These are phyloP conservation scores for Barnettozyma vustinii DNA, from an alignment of 805 yeast genomes.

Conservation along the genomic window DNA sequence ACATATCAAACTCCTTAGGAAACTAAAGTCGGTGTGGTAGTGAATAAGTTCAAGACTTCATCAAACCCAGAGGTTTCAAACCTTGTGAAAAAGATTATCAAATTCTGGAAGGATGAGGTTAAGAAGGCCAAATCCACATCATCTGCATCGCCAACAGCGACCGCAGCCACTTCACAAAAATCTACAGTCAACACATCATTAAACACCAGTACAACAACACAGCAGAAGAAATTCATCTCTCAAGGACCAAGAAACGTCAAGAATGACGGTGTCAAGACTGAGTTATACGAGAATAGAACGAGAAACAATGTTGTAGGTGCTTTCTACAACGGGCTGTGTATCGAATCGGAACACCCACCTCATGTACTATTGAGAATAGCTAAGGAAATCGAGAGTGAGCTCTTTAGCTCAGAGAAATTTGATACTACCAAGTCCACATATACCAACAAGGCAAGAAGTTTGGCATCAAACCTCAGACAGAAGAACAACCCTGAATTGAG, in stretches of 20 bases:
- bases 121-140: constrained; percentile 30
- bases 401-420: constrained; percentile 54
- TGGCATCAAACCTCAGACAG: constrained; percentile 82
- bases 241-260: constrained; percentile 68
- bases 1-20: constrained; percentile 35
- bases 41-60: constrained; percentile 76
- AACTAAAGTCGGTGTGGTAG: constrained; percentile 96
- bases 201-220: constrained; percentile 2
- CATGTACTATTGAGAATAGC: constrained; percentile 56
- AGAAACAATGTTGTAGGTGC: constrained; percentile 83
- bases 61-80: constrained; percentile 59
- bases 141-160: constrained; percentile 11
- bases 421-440: constrained; percentile 51
- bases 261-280: constrained; percentile 72
- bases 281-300: constrained; percentile 66
- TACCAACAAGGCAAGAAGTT: constrained; percentile 77
- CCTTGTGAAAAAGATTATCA: constrained; percentile 77
- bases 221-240: constrained; percentile 37
- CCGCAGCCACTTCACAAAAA: constrained; percentile 9
- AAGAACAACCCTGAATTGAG: constrained; percentile 86
- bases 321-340: constrained; percentile 82
- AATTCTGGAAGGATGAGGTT: constrained; percentile 87
- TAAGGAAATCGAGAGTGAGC: constrained; percentile 67
- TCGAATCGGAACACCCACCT: constrained; percentile 65
- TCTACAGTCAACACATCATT: constrained; percentile 3